Percentiles rank a stretch among this genome's conserved stretches.
Evolutionary conservation across 2,329 filamentous ascomycete species (phyloP).

Genomic region (Xylaria sp.): DNA sequence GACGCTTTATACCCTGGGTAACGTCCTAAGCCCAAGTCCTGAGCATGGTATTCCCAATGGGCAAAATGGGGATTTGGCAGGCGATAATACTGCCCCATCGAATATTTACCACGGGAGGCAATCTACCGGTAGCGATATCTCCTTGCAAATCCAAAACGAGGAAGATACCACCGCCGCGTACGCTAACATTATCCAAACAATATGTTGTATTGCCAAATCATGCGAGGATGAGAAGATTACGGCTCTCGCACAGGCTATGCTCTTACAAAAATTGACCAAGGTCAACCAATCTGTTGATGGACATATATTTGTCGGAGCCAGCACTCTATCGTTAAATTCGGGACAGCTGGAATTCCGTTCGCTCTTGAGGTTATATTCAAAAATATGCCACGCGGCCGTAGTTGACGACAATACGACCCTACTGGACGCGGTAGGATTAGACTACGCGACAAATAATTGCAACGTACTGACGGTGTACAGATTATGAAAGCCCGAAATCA

Average conservation of each 20-base stretch:
- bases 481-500: slow-evolving; percentile 79
- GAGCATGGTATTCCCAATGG: slow-evolving; percentile 61
- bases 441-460: background rate
- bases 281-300: slow-evolving; percentile 81
- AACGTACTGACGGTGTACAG: slow-evolving; percentile 40
- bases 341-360: slow-evolving; percentile 83
- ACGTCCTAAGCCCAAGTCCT: slow-evolving; percentile 80
- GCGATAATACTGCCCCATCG: slow-evolving; percentile 46
- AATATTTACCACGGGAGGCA: slow-evolving; percentile 60
- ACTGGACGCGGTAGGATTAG: slow-evolving; percentile 69
- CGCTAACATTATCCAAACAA: slow-evolving; percentile 90
- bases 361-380: slow-evolving; percentile 81
- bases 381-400: slow-evolving; percentile 74
- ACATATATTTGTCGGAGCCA: slow-evolving; percentile 83
- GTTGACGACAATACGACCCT: slow-evolving; percentile 70
- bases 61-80: slow-evolving; percentile 49
- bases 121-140: slow-evolving; percentile 77
- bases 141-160: slow-evolving; percentile 74
- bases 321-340: slow-evolving; percentile 76
- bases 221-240: slow-evolving; percentile 91
- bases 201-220: slow-evolving; percentile 84
- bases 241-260: slow-evolving; percentile 90
- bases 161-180: slow-evolving; percentile 81
- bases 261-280: slow-evolving; percentile 93
- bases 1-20: slow-evolving; percentile 94